Base-by-base conservation (phyloP, 192 early-diverging fungal species). In the Umbelopsis isabellina region DNA sequence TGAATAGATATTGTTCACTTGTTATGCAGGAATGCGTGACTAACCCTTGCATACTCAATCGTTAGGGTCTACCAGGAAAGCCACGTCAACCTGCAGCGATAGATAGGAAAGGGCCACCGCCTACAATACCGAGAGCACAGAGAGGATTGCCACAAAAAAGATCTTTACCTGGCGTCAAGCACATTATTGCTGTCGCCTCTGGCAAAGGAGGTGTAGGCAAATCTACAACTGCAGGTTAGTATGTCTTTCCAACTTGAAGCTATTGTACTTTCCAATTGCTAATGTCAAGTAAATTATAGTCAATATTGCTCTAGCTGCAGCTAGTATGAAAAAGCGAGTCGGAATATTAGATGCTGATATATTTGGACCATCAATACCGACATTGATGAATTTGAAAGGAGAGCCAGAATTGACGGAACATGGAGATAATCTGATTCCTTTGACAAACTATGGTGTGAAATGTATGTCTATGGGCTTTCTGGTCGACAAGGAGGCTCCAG, bases 151-250 rank as follows among this genome's bases (percentile, higher is more conserved):
- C 94, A 35, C 75, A 80, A 37, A 90, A 91, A 74, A 74, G 74
- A 74, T 71, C 81, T 2, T 92, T 97, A 67, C 85, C 80, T 20
- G 88, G 90, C 27, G 91, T 96, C 11, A 86, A 87, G 61, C 83
- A 90, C 46, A 82, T 94, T 4, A 84, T 97, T 69, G 88, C 90
- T 44, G 92, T 97, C 1, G 88, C 94, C 23, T 95, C 92, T 20
- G 93, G 91, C 45, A 97, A 97, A 72, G 95, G 95, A 41, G 95
- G 95, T 8, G 94, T 96, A 2, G 95, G 95, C 18, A 97, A 97
- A 68, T 93, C 92, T 12, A 97, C 94, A 0, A 90, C 90, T 16
- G 83, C 92, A 58, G 91, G 92, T 92, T 83, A 50, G 30, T 3
- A 12, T 2, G 8, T 27, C 2, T 27, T 33, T 11, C 1, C 13